Evolutionary conservation across 441 rosid genomes (phyloP).

Genomic region (Cnidoscolus chayamansa): DNA sequence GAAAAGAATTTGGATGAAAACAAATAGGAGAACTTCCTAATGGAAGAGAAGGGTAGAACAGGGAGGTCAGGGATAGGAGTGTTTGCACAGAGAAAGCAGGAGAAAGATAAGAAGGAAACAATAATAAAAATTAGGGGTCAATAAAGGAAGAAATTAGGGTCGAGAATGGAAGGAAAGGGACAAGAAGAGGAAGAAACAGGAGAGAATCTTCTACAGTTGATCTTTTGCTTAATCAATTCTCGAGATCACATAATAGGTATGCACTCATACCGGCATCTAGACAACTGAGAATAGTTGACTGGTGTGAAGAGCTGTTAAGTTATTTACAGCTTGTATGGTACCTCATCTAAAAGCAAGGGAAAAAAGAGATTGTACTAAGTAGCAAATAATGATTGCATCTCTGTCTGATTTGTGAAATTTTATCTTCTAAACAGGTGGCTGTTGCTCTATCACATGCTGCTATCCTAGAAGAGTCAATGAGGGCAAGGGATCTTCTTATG

Average conservation of each 20-base stretch:
- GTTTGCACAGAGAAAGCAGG: neutral
- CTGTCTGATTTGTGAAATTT: conserved; percentile 12
- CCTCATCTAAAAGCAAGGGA: neutral
- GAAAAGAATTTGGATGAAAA: neutral
- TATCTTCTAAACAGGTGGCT: conserved; percentile 62
- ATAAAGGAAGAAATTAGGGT: neutral
- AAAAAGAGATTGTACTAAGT: neutral
- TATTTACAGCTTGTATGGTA: neutral
- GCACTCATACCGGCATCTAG: neutral
- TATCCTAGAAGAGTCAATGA: conserved; percentile 92
- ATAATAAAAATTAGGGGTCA: neutral
- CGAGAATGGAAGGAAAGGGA: neutral
- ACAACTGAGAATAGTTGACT: neutral
- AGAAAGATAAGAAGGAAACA: neutral
- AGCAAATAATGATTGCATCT: neutral
- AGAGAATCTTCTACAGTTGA: neutral
- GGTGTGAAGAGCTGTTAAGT: neutral
- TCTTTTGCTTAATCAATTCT: neutral
- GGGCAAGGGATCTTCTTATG: conserved; percentile 96
- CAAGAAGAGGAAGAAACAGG: neutral
- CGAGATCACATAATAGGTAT: neutral
- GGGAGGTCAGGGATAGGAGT: neutral
- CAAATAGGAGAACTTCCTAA: neutral
- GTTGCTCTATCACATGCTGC: conserved; percentile 99
- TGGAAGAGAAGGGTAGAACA: neutral